These are phyloP conservation scores for Blepharisma stoltei DNA, from an alignment of 73 alveolate species.

Conservation along the genomic window DNA sequence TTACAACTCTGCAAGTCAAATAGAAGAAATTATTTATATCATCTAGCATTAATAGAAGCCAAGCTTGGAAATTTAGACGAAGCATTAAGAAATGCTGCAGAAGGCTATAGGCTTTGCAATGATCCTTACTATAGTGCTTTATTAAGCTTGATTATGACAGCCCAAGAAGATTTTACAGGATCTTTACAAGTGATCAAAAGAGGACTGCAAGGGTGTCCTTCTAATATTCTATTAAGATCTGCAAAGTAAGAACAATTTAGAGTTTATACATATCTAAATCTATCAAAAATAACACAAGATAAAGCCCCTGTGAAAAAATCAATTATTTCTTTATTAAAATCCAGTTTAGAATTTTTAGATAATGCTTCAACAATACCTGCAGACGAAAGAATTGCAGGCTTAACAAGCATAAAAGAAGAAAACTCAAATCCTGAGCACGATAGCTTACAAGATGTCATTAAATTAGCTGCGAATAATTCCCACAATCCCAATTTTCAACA, in stretches of 20 bases:
- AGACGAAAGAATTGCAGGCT: neutral
- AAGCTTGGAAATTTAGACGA: neutral
- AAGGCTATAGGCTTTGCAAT: neutral
- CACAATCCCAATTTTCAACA: neutral
- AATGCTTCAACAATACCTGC: neutral
- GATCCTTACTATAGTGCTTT: neutral
- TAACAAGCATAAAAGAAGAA: constrained; percentile 13
- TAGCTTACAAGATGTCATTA: neutral
- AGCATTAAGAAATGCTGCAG: constrained; percentile 1
- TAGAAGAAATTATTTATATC: neutral
- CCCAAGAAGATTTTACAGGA: constrained; percentile 25
- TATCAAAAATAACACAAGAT: neutral
- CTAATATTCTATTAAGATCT: neutral
- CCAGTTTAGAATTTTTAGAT: neutral
- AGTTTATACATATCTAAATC: neutral
- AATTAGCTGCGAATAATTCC: neutral
- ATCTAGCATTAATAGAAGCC: neutral
- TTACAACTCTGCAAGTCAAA: neutral
- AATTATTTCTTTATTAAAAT: neutral
- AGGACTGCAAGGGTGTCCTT: constrained; percentile 4
- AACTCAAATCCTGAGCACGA: neutral
- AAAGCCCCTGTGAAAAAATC: neutral
- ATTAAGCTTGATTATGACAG: neutral
- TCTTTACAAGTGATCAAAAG: constrained; percentile 3
- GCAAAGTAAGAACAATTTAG: neutral